phyloP scores from a whole-genome alignment of 768 basidiomycete genomes.

The Lactarius hengduanensis region DNA sequence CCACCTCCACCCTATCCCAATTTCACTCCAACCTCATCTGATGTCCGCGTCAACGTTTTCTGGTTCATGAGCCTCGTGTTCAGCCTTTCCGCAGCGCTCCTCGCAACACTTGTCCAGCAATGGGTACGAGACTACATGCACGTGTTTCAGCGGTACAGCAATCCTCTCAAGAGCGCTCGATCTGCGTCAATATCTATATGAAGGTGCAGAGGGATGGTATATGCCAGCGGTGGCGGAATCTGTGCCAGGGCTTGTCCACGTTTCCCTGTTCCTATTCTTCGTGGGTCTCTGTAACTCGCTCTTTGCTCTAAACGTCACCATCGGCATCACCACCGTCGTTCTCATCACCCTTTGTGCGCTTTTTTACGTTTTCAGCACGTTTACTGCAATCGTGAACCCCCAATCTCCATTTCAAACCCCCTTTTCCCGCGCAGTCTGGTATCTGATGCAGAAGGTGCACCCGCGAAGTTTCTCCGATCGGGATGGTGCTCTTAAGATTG shows the following conservation, averaged over 20 bases:
- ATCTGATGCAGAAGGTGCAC: neutral
- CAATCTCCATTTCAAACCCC: neutral
- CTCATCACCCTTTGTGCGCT: neutral
- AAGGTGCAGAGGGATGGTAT: conserved; percentile 1
- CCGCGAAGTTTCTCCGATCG: neutral
- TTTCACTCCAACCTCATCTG: neutral
- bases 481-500: neutral
- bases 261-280: neutral
- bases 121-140: neutral
- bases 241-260: neutral
- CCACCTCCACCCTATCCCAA: neutral
- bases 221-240: neutral
- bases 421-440: neutral
- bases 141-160: neutral
- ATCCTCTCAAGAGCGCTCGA: neutral
- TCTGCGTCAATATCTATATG: neutral
- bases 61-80: conserved; percentile 1
- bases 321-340: neutral
- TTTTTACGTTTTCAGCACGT: neutral
- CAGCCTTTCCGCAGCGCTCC: neutral
- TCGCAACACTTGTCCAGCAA: neutral
- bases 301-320: neutral
- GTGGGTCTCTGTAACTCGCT: neutral
- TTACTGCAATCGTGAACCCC: neutral
- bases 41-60: neutral